Evolutionary conservation across 257 asterid species (phyloP).

Genomic region (Petunia axillaris): DNA sequence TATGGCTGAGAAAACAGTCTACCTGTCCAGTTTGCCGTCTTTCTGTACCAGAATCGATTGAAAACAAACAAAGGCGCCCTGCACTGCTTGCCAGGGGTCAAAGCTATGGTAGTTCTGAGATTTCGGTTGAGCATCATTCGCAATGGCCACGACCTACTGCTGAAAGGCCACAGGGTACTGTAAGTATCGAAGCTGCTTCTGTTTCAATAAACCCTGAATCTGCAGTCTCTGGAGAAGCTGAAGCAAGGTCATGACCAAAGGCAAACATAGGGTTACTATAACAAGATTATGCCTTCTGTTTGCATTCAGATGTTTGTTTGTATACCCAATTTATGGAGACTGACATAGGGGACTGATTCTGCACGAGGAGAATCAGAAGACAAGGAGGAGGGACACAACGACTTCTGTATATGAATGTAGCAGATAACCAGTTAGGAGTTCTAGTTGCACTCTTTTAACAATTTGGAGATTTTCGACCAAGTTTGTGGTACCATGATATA

Average conservation of each 20-base stretch:
- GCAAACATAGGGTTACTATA: not conserved
- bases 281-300: constrained; percentile 14
- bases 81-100: constrained; percentile 38
- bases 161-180: constrained; percentile 38
- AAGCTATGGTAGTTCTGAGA: constrained; percentile 50
- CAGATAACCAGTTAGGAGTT: constrained; percentile 18
- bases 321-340: constrained; percentile 2
- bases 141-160: constrained; percentile 52
- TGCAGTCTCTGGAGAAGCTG: constrained; percentile 42
- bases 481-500: constrained; percentile 8
- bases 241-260: constrained; percentile 44
- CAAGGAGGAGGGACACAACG: not conserved
- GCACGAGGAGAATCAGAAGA: constrained; percentile 18
- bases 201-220: constrained; percentile 44
- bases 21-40: constrained; percentile 95
- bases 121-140: constrained; percentile 50
- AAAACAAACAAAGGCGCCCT: constrained; percentile 42
- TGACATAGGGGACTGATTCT: not conserved
- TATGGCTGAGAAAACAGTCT: constrained; percentile 82
- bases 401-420: constrained; percentile 13
- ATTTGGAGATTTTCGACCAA: not conserved
- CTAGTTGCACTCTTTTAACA: constrained; percentile 2
- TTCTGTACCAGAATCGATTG: constrained; percentile 55
- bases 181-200: constrained; percentile 38
- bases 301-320: constrained; percentile 6